Evolutionary conservation across 495 filamentous ascomycete genomes (phyloP).

Genomic region (Xylaria intraflava): DNA sequence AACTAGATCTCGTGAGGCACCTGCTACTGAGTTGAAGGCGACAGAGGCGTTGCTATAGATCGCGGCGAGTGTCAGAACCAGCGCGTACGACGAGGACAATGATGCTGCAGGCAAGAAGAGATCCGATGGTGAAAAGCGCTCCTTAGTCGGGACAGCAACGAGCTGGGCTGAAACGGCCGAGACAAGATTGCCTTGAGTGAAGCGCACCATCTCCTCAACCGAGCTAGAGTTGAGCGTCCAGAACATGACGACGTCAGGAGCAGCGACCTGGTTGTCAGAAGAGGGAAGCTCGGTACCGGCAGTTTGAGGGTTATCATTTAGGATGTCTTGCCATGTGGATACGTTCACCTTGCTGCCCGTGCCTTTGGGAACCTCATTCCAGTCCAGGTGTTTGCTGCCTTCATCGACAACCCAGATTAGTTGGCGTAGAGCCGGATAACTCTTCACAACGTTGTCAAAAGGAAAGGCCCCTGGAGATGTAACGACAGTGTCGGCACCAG

Average conservation of each 20-base stretch:
- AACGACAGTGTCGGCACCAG: constrained; percentile 71
- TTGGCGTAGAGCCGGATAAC: constrained; percentile 62
- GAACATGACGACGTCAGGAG: constrained; percentile 53
- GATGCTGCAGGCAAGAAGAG: constrained; percentile 84
- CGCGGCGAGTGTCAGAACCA: constrained; percentile 73
- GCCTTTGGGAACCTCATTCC: constrained; percentile 70
- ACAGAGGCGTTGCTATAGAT: constrained; percentile 78
- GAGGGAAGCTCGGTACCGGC: constrained; percentile 41
- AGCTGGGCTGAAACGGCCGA: constrained; percentile 74
- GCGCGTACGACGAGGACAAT: constrained; percentile 68
- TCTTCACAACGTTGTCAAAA: constrained; percentile 61
- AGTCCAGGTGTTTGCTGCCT: constrained; percentile 87
- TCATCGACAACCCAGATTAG: constrained; percentile 91
- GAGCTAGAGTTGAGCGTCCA: constrained; percentile 50
- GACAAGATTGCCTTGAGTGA: constrained; percentile 70
- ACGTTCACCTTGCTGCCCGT: constrained; percentile 66
- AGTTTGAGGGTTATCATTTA: constrained; percentile 52
- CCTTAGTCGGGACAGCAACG: constrained; percentile 60
- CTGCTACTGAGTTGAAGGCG: constrained; percentile 81
- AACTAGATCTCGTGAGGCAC: constrained; percentile 59
- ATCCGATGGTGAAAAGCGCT: constrained; percentile 67
- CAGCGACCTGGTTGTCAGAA: constrained; percentile 34
- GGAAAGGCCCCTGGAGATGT: constrained; percentile 85
- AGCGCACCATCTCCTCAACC: constrained; percentile 64
- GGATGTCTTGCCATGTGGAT: constrained; percentile 79